Conservation (phyloP, 495 filamentous ascomycete genomes). For the Pseudotulostoma volvatum region DNA sequence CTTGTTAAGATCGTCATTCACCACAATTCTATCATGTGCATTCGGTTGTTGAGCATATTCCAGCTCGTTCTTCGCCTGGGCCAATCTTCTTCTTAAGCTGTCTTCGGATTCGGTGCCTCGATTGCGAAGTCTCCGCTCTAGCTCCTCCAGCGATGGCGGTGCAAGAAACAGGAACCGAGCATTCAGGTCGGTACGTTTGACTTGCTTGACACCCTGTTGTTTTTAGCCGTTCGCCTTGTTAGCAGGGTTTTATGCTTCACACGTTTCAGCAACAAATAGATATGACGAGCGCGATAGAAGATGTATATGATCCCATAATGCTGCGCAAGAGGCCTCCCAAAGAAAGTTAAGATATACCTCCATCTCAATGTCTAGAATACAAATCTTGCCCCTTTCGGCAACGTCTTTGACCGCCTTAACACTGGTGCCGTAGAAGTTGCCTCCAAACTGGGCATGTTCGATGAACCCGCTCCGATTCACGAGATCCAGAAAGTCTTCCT, state of each 20-base stretch:
- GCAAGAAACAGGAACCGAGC: constrained; percentile 77
- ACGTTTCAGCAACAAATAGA: no score
- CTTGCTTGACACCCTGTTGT: constrained; percentile 87
- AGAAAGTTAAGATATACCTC: constrained; percentile 34
- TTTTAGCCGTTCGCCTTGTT: constrained; percentile 7
- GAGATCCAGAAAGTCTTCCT: constrained; percentile 51
- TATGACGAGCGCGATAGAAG: no score
- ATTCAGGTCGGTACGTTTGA: constrained; percentile 44
- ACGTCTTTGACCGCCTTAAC: constrained; percentile 61
- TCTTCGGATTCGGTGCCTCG: constrained; percentile 74
- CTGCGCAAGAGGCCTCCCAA: neutral
- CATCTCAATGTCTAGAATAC: constrained; percentile 72
- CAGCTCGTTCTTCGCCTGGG: constrained; percentile 68
- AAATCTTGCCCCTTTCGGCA: constrained; percentile 35
- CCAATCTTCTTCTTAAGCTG: constrained; percentile 52
- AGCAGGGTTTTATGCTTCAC: constrained; percentile 48
- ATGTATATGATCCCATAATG: neutral
- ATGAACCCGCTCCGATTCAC: constrained; percentile 61
- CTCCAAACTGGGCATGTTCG: constrained; percentile 76
- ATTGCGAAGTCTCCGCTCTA: constrained; percentile 64
- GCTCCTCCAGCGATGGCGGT: constrained; percentile 56
- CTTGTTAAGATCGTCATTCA: constrained; percentile 77
- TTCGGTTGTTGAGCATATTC: constrained; percentile 58
- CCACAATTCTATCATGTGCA: constrained; percentile 68
- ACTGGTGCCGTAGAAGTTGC: constrained; percentile 77